These are phyloP conservation scores for Chimonanthus praecox DNA, from an alignment of 164 flowering plant species.

Conservation along the genomic window DNA sequence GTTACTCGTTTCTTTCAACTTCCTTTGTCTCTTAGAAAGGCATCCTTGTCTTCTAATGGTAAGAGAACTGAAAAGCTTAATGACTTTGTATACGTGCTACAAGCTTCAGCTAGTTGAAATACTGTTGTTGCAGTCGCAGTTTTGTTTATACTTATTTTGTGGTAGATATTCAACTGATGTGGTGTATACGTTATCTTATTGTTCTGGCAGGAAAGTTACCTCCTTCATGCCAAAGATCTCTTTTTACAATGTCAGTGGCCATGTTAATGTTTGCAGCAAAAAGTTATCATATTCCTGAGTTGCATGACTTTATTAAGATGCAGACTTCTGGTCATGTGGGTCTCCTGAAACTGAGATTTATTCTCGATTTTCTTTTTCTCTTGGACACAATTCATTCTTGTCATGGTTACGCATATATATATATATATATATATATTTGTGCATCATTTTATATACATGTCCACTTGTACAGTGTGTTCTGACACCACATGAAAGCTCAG, in stretches of 20 bases:
- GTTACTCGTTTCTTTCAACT: constrained; percentile 74
- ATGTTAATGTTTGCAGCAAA: constrained; percentile 81
- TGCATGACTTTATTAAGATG: constrained; percentile 48
- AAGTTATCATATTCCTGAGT: constrained; percentile 51
- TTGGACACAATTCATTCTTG: not conserved
- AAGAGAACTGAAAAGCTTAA: constrained; percentile 11
- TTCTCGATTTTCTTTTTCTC: not conserved
- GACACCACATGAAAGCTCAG: too few relatives aligned
- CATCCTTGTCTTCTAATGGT: constrained; percentile 59
- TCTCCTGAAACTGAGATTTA: not conserved
- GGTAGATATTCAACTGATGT: not conserved
- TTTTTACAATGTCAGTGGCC: constrained; percentile 50
- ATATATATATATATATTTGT: too few relatives aligned
- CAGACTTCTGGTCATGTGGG: constrained; percentile 55
- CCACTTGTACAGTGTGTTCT: too few relatives aligned
- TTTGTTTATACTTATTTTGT: too few relatives aligned
- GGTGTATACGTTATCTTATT: not conserved
- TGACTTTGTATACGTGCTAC: not conserved
- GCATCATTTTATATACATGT: too few relatives aligned
- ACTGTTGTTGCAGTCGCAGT: not conserved
- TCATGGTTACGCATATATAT: not conserved
- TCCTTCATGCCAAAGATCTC: constrained; percentile 57
- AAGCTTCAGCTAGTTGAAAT: constrained; percentile 3
- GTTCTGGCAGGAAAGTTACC: constrained; percentile 47
- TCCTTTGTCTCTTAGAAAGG: constrained; percentile 58